Evolutionary conservation across 495 filamentous ascomycete genomes (phyloP).

Genomic region (Daldinia caldariorum): DNA sequence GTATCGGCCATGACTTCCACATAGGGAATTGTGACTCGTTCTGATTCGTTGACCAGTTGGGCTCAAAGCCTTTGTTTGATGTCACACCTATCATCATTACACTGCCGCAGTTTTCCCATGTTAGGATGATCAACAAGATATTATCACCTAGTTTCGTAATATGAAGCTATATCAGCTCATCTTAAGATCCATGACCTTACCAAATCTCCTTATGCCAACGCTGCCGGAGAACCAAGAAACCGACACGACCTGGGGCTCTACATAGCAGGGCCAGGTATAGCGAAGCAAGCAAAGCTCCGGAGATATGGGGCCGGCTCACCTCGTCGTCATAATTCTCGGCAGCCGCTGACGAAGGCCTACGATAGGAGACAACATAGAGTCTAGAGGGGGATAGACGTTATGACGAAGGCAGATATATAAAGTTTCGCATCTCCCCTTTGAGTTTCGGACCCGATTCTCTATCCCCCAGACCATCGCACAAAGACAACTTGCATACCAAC

Average conservation of each 20-base stretch:
- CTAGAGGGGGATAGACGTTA: slow-evolving; percentile 12
- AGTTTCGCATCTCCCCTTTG: background rate
- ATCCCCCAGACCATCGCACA: background rate
- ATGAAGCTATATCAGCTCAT: slow-evolving; percentile 29
- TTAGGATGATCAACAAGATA: slow-evolving; percentile 30
- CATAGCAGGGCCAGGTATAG: slow-evolving; percentile 5
- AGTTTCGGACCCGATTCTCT: background rate
- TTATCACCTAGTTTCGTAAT: slow-evolving; percentile 29
- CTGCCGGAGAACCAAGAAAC: slow-evolving; percentile 25
- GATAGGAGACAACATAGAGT: background rate
- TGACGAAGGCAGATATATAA: slow-evolving; percentile 1
- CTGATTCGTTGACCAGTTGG: slow-evolving; percentile 24
- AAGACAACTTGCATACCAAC: background rate
- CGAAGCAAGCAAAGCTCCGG: slow-evolving; percentile 24
- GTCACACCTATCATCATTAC: slow-evolving; percentile 27
- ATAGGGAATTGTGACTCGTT: slow-evolving; percentile 21
- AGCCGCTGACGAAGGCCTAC: slow-evolving; percentile 15
- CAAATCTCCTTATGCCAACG: slow-evolving; percentile 17
- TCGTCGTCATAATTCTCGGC: slow-evolving; percentile 10
- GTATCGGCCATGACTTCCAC: slow-evolving; percentile 33
- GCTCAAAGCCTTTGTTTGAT: slow-evolving; percentile 26
- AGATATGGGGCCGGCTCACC: background rate
- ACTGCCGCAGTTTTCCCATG: slow-evolving; percentile 19
- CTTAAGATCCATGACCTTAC: slow-evolving; percentile 34
- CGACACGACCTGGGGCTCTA: slow-evolving; percentile 7